Percentiles rank a stretch among this genome's conserved stretches.
These are phyloP conservation scores for Caryopteris hybrid DNA, from an alignment of 305 asterid species.

Conservation along the genomic window DNA sequence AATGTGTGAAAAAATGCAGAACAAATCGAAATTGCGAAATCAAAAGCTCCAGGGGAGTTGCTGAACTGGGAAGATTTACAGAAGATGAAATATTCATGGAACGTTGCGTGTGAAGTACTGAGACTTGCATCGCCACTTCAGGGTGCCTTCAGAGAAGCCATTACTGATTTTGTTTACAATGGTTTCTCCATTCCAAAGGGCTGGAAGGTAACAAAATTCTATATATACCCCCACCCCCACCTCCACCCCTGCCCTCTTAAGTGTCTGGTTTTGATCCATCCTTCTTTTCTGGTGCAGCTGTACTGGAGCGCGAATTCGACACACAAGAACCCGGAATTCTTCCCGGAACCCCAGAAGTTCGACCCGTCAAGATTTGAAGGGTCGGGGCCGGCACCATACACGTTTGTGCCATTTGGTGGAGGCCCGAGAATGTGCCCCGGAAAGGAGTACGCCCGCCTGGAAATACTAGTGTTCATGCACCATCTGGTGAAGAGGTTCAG, in stretches of 20 bases:
- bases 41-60: constrained; percentile 30
- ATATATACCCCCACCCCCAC: too few relatives aligned
- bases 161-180: constrained; percentile 24
- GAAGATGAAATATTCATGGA: constrained; percentile 48
- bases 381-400: constrained; percentile 62
- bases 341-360: constrained; percentile 49
- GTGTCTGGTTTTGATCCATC: not conserved
- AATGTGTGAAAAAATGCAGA: constrained; percentile 15
- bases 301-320: constrained; percentile 72
- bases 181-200: constrained; percentile 43
- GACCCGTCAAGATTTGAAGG: constrained; percentile 69
- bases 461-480: constrained; percentile 43
- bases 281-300: constrained; percentile 28
- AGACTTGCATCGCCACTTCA: constrained; percentile 39
- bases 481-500: constrained; percentile 35
- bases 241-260: too few relatives aligned
- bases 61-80: constrained; percentile 43
- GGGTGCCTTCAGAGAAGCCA: constrained; percentile 44
- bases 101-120: constrained; percentile 36
- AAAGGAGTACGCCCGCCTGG: constrained; percentile 37
- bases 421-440: constrained; percentile 83
- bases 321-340: constrained; percentile 48
- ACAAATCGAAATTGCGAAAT: constrained; percentile 36
- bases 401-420: constrained; percentile 76
- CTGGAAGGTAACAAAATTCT: constrained; percentile 29